These are phyloP conservation scores for Zygoascus sp. DNA, from an alignment of 1,139 yeast genomes.

Conservation along the genomic window DNA sequence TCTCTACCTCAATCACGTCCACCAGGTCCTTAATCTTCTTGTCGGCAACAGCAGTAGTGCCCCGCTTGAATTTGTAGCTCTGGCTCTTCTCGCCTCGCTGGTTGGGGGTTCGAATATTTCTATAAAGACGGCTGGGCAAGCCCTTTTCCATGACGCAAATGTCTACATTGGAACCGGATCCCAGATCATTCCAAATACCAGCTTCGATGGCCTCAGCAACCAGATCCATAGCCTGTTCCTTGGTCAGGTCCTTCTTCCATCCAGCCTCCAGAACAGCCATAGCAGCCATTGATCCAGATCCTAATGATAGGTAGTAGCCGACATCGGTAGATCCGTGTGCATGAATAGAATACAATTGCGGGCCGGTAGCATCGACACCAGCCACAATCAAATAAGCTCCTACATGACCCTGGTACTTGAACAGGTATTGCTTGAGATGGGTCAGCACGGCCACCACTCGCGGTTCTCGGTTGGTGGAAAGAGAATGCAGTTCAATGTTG, in stretches of 20 bases:
- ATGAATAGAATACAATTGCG: constrained; percentile 86
- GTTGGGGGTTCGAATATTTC: constrained; percentile 91
- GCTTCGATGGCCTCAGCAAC: constrained; percentile 94
- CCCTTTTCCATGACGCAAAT: constrained; percentile 94
- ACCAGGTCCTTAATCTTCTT: constrained; percentile 60
- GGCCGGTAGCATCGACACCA: constrained; percentile 95
- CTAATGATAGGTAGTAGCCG: constrained; percentile 86
- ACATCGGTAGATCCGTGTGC: constrained; percentile 98
- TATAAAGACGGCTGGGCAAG: constrained; percentile 65
- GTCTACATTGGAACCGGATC: constrained; percentile 97
- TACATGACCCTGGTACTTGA: constrained; percentile 93
- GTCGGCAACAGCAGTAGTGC: constrained; percentile 80
- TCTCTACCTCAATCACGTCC: constrained; percentile 65
- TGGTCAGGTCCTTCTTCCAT: constrained; percentile 74
- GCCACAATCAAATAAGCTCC: constrained; percentile 97
- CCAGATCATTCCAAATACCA: constrained; percentile 98
- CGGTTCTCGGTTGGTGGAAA: constrained; percentile 79
- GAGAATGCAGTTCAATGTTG: constrained; percentile 81
- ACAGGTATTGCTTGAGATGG: constrained; percentile 88
- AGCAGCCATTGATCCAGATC: constrained; percentile 98
- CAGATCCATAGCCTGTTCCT: constrained; percentile 82
- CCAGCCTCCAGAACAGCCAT: constrained; percentile 93
- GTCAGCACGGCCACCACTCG: constrained; percentile 92
- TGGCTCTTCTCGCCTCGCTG: constrained; percentile 74
- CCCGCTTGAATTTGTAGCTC: constrained; percentile 80